phyloP scores from a whole-genome alignment of 1,139 yeast genomes.

The Taiozyma sp. region DNA sequence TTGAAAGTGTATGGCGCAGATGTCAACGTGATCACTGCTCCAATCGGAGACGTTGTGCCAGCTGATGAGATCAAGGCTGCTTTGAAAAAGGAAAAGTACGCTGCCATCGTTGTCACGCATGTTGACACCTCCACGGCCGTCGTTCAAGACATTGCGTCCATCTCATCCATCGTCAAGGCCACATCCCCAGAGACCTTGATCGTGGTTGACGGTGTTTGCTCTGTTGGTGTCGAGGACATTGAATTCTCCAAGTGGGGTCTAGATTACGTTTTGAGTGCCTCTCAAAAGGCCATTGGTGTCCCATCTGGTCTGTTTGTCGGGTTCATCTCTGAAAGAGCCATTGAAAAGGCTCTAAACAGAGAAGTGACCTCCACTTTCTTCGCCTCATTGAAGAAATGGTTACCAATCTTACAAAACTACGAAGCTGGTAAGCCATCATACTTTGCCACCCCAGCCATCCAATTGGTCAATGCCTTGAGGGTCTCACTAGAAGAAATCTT shows the following conservation, averaged over 20 bases:
- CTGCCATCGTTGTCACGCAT: conserved; percentile 81
- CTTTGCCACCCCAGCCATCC: conserved; percentile 94
- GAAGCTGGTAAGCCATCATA: conserved; percentile 80
- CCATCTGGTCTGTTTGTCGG: conserved; percentile 89
- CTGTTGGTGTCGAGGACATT: conserved; percentile 82
- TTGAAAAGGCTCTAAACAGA: conserved; percentile 52
- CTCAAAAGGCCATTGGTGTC: conserved; percentile 93
- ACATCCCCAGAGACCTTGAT: conserved; percentile 76
- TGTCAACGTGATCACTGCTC: conserved; percentile 57
- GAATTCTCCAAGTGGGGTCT: conserved; percentile 88
- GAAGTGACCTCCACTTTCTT: conserved; percentile 58
- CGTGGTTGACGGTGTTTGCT: conserved; percentile 91
- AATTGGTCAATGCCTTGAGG: conserved; percentile 74
- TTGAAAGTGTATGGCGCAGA: conserved; percentile 67
- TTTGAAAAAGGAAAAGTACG: conserved; percentile 46
- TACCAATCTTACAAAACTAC: conserved; percentile 83
- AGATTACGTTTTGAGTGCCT: conserved; percentile 84
- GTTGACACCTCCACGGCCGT: conserved; percentile 97
- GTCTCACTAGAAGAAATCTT: conserved; percentile 74
- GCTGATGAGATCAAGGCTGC: conserved; percentile 49
- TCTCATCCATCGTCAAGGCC: conserved; percentile 55
- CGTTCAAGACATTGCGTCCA: conserved; percentile 60
- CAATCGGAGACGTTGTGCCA: conserved; percentile 68
- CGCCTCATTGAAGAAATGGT: conserved; percentile 80
- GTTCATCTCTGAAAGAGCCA: conserved; percentile 71